These are phyloP conservation scores for Scutellaria minor DNA, from an alignment of 257 asterid species.

Conservation along the genomic window DNA sequence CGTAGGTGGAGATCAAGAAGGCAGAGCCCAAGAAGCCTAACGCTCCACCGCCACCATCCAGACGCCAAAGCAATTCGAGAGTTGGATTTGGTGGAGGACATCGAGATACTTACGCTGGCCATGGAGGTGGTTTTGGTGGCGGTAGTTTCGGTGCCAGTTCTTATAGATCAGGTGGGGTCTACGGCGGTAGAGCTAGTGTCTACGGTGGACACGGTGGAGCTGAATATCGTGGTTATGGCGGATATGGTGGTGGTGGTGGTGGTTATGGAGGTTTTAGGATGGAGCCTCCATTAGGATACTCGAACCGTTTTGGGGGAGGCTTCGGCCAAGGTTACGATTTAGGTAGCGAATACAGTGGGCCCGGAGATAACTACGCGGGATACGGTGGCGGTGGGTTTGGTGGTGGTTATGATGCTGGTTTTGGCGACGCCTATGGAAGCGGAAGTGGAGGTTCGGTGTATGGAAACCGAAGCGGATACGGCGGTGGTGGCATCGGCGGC, in stretches of 20 bases:
- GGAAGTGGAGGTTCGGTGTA: constrained; percentile 44
- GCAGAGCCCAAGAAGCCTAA: constrained; percentile 69
- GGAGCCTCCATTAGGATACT: constrained; percentile 46
- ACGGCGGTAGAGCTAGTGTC: constrained; percentile 49
- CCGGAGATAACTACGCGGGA: constrained; percentile 46
- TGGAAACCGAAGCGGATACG: constrained; percentile 49
- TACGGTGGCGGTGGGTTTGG: constrained; percentile 50
- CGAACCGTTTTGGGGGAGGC: constrained; percentile 49
- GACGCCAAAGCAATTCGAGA: constrained; percentile 43
- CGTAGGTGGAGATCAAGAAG: constrained; percentile 70
- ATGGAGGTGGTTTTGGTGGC: constrained; percentile 46
- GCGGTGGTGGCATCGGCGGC: constrained; percentile 46
- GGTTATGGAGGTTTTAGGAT: constrained; percentile 47
- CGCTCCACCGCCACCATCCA: constrained; percentile 46
- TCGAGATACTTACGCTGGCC: constrained; percentile 50
- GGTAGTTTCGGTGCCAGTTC: constrained; percentile 42
- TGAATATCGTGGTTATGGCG: constrained; percentile 49
- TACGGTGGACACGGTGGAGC: constrained; percentile 54
- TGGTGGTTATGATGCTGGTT: constrained; percentile 45
- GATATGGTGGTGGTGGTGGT: constrained; percentile 43
- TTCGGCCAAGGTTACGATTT: constrained; percentile 55
- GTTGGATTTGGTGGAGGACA: constrained; percentile 48
- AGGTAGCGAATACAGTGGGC: constrained; percentile 46
- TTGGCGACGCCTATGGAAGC: constrained; percentile 44
- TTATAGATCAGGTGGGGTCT: constrained; percentile 49